Base-by-base conservation (phyloP, 116 monocot genomes). In the Trichopus zeylanicus region DNA sequence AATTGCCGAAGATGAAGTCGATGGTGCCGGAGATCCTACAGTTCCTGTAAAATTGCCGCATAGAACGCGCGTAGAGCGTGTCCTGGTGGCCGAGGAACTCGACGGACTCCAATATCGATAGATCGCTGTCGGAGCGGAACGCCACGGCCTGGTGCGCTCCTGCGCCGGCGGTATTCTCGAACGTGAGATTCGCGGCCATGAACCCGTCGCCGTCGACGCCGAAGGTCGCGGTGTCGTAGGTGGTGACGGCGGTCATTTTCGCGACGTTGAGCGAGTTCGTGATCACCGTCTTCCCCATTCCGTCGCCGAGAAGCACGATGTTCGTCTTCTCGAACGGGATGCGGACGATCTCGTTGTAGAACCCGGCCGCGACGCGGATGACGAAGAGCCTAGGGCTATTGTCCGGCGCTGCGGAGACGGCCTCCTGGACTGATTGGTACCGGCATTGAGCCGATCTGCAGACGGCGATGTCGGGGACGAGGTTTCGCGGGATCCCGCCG, bases 1-100 rank as follows among this genome's bases (percentile, higher is more conserved):
- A 65, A 52, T 92, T 87, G 56, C 92, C 92, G 69, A 92, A 92
- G 57, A 92, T 73, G 81, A 92, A 92, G 59, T 92, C 92, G 49
- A 87, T 76, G 18, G 88, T 92, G 66, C 92, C 92, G n/a, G 75
- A 65, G 61, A 92, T 72, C n/a, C 51, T 60, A 66, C 92, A 92
- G 47, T 67, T 66, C 5, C 42, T 64, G 76, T 81, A 92, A 79
- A 65, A 71, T 70, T 92, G 92, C 48, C 92, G 78, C 27, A 88
- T 71, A 13, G 84, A 66, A 54, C 68, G 78, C 19, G 74, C 79
- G 51, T 88, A 92, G 25, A 92, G 84, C 3, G 92, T 92, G 77
- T 92, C 92, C 69, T 88, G 92, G 67, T 92, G 88, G 38, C 92
- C 92, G 19, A 53, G 20, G 56, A 92, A 76, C 57, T 88, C 88